A percentile compares a stretch with the other conserved stretches of the same genome.
Evolutionary conservation across 164 flowering plant genomes (phyloP).

Genomic region (Kalanchoe fedtschenkoi): DNA sequence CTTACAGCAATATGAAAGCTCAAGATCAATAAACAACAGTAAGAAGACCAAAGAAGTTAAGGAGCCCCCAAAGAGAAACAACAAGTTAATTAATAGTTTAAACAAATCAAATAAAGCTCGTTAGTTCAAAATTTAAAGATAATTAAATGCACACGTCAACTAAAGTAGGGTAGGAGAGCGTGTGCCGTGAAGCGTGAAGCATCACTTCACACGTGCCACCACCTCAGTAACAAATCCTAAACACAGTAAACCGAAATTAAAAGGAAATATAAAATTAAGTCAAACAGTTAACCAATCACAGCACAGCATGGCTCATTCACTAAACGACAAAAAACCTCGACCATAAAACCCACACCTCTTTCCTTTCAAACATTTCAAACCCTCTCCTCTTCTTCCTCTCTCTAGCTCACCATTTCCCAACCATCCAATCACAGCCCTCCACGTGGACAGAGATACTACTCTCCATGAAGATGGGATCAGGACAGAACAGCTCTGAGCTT

Average conservation of each 20-base stretch:
- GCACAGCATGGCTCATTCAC: conserved; percentile 7
- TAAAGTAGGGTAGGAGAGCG: not conserved
- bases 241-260: not conserved
- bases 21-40: not conserved
- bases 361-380: conserved; percentile 58
- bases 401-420: not conserved
- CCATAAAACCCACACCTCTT: conserved; percentile 29
- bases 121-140: not conserved
- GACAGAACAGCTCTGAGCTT: conserved; percentile 21
- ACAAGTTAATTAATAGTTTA: not conserved
- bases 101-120: not conserved
- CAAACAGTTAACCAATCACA: conserved; percentile 22
- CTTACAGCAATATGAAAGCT: not conserved
- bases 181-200: too few species aligned
- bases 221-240: too few species aligned
- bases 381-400: conserved; percentile 13
- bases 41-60: not conserved
- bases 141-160: conserved; percentile 1
- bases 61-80: not conserved
- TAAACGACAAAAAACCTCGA: conserved; percentile 27
- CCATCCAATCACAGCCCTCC: not conserved
- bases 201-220: too few species aligned
- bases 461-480: conserved; percentile 1
- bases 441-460: not conserved
- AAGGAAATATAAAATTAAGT: conserved; percentile 11